These are phyloP conservation scores for Paramecium biaurelia DNA, from an alignment of 73 alveolate species.

Conservation along the genomic window DNA sequence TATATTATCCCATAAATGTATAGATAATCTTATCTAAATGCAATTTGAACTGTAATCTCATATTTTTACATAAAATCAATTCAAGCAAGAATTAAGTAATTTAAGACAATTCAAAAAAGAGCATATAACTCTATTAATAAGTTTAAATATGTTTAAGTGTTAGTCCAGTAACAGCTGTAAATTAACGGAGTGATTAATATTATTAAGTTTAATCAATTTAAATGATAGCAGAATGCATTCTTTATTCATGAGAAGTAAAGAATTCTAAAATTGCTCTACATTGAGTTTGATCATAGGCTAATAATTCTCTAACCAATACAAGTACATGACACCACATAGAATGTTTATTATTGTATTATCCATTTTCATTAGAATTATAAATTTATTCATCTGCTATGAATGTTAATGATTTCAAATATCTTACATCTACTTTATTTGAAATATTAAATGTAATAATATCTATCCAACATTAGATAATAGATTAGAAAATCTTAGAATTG, in stretches of 20 bases:
- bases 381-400: not conserved
- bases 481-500: not conserved
- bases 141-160: not conserved
- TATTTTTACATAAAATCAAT: not conserved
- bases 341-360: constrained; percentile 4
- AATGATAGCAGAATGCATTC: not conserved
- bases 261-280: not conserved
- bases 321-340: constrained; percentile 21
- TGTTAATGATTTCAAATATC: constrained; percentile 1
- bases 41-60: not conserved
- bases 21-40: not conserved
- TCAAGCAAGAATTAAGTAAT: not conserved
- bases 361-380: not conserved
- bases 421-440: not conserved
- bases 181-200: not conserved
- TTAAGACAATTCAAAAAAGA: not conserved
- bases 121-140: not conserved
- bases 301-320: not conserved
- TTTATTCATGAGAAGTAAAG: not conserved
- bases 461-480: constrained; percentile 25
- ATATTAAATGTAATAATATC: not conserved
- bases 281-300: not conserved
- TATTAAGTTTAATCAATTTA: not conserved
- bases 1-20: not conserved
- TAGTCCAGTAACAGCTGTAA: constrained; percentile 33